Conservation (phyloP, 352 stramenopile genomes). For the Pythium insidiosum region DNA sequence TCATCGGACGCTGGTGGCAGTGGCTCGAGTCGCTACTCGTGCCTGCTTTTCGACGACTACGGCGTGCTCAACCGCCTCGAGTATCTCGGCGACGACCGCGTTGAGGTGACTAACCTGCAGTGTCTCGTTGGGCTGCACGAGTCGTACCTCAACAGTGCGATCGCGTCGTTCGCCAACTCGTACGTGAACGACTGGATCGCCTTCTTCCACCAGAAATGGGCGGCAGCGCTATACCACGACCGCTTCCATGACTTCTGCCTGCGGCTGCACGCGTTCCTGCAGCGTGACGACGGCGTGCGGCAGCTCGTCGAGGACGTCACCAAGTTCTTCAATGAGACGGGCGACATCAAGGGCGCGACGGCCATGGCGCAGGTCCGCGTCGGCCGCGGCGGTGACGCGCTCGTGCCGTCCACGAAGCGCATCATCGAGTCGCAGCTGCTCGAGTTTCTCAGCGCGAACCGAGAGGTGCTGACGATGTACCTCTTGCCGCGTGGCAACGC, state of each 20-base stretch:
- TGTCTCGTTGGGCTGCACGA: constrained; percentile 80
- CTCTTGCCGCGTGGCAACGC: constrained; percentile 33
- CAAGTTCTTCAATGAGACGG: constrained; percentile 51
- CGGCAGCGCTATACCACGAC: constrained; percentile 67
- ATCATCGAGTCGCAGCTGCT: constrained; percentile 73
- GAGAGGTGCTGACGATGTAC: constrained; percentile 80
- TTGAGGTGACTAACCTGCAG: constrained; percentile 63
- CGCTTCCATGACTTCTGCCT: constrained; percentile 67
- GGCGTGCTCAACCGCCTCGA: constrained; percentile 67
- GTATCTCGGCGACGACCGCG: constrained; percentile 42
- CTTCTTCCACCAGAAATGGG: constrained; percentile 80
- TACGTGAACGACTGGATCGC: constrained; percentile 77
- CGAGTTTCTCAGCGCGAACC: constrained; percentile 65
- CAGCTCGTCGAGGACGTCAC: constrained; percentile 52
- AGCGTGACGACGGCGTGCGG: constrained; percentile 63
- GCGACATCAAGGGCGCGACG: constrained; percentile 53
- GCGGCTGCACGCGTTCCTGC: constrained; percentile 40
- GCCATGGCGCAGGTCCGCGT: constrained; percentile 57
- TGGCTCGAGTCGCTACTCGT: no score
- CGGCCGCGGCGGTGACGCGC: constrained; percentile 37
- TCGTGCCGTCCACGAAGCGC: constrained; percentile 63
- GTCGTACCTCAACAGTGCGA: constrained; percentile 77
- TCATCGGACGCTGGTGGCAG: no score
- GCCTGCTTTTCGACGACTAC: constrained; percentile 67
- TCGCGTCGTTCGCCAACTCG: constrained; percentile 59